A percentile compares a stretch with the other conserved stretches of the same genome.
phyloP scores from a whole-genome alignment of 345 rosid species.

The Balakata baccata region DNA sequence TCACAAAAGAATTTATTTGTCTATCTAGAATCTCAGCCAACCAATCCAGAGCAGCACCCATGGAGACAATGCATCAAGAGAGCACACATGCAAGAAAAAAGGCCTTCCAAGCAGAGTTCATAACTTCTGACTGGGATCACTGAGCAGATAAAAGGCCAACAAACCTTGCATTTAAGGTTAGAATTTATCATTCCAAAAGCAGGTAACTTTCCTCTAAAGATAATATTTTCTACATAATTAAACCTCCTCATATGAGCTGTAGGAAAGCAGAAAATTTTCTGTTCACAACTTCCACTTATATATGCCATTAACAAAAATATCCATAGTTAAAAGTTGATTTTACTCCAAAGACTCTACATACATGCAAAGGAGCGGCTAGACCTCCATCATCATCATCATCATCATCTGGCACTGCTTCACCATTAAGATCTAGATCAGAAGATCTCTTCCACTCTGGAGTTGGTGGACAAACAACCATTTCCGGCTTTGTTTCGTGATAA shows the following conservation, averaged over 20 bases:
- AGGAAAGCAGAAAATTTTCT: not conserved
- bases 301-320: not conserved
- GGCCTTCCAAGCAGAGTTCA: not conserved
- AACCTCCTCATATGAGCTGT: not conserved
- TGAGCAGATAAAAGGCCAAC: not conserved
- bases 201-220: not conserved
- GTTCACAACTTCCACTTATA: not conserved
- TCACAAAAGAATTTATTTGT: too few relatives aligned
- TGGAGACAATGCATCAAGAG: not conserved
- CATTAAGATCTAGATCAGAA: conserved; percentile 91
- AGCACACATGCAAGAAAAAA: not conserved
- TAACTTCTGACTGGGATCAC: not conserved
- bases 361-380: conserved; percentile 42
- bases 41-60: not conserved
- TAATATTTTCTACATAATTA: not conserved
- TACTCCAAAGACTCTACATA: conserved; percentile 23
- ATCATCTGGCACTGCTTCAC: conserved; percentile 81
- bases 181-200: not conserved
- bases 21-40: not conserved
- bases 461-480: conserved; percentile 58
- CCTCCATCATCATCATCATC: conserved; percentile 65
- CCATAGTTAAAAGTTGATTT: not conserved
- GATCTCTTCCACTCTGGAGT: conserved; percentile 99
- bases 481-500: conserved; percentile 92
- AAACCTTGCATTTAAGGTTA: too few relatives aligned